A percentile compares a stretch with the other conserved stretches of the same genome.
Conservation (phyloP, 2,329 filamentous ascomycete genomes). For the Aureobasidium pullulans region DNA sequence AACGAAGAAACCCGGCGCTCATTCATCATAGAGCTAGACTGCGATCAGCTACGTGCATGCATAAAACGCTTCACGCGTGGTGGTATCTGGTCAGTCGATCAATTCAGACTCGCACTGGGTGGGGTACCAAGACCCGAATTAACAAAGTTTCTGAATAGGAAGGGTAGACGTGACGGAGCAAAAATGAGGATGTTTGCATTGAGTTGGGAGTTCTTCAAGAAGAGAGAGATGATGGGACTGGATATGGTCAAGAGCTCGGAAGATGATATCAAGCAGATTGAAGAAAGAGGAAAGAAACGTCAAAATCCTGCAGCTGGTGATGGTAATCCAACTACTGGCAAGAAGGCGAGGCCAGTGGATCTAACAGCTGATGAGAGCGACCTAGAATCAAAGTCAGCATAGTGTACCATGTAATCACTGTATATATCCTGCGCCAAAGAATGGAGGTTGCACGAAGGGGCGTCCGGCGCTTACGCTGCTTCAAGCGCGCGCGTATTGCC, state of each 20-base stretch:
- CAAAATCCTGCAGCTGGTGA: not conserved
- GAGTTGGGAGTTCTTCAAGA: not conserved
- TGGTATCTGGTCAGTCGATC: not conserved
- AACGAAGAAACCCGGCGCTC: too few species aligned
- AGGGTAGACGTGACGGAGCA: too few species aligned
- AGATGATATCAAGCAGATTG: not conserved
- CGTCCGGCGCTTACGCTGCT: too few species aligned
- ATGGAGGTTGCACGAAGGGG: too few species aligned
- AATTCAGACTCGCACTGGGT: not conserved
- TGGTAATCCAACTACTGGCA: not conserved
- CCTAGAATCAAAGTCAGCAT: not conserved
- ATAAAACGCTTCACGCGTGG: not conserved
- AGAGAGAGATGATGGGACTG: not conserved
- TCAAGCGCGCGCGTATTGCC: too few species aligned
- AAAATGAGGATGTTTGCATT: too few species aligned
- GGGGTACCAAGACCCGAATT: too few species aligned
- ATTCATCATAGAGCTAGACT: too few species aligned
- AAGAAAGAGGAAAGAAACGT: not conserved
- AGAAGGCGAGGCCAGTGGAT: not conserved
- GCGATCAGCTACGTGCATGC: not conserved
- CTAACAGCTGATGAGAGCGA: not conserved
- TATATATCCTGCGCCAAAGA: not conserved
- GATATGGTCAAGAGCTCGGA: not conserved
- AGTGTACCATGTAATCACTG: not conserved
- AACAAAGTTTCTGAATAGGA: too few species aligned